Evolutionary conservation across 2,329 filamentous ascomycete genomes (phyloP).

Genomic region (Venturia effusa): DNA sequence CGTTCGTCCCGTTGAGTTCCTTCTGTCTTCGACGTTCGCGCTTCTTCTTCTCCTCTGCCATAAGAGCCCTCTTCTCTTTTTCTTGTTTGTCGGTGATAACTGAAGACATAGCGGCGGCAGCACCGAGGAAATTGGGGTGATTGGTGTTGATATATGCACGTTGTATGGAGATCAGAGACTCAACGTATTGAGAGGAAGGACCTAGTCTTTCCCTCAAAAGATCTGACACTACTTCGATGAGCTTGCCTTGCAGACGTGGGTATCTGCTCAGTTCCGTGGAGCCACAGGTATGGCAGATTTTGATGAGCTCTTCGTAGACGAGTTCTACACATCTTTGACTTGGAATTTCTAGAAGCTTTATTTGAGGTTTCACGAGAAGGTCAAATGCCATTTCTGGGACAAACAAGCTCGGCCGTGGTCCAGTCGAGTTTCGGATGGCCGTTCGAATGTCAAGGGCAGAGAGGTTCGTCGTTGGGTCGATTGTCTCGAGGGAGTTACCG

Average conservation of each 20-base stretch:
- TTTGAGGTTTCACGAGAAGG: constrained; percentile 93
- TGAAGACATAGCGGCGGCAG: constrained; percentile 92
- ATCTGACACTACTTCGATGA: constrained; percentile 97
- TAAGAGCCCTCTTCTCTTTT: constrained; percentile 68
- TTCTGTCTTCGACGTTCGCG: constrained; percentile 74
- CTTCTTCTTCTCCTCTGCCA: constrained; percentile 77
- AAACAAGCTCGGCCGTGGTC: constrained; percentile 87
- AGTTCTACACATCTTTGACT: constrained; percentile 95
- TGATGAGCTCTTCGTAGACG: constrained; percentile 97
- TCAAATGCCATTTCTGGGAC: constrained; percentile 97
- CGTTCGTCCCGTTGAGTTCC: constrained; percentile 65
- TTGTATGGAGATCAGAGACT: constrained; percentile 94
- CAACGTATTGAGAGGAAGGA: constrained; percentile 81
- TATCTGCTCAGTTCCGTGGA: constrained; percentile 88
- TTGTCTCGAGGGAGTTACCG: constrained; percentile 88
- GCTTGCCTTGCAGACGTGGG: constrained; percentile 85
- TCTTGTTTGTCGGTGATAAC: constrained; percentile 94
- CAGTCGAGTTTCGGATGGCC: constrained; percentile 95
- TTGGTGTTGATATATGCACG: constrained; percentile 99
- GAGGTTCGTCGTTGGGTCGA: constrained; percentile 91
- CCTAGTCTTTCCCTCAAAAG: constrained; percentile 85
- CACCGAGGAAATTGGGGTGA: constrained; percentile 95
- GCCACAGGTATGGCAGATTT: constrained; percentile 97
- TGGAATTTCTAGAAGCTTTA: constrained; percentile 89
- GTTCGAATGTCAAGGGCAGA: constrained; percentile 92